These are phyloP conservation scores for Coemansia sp. DNA, from an alignment of 192 early-diverging fungal species.

Conservation along the genomic window DNA sequence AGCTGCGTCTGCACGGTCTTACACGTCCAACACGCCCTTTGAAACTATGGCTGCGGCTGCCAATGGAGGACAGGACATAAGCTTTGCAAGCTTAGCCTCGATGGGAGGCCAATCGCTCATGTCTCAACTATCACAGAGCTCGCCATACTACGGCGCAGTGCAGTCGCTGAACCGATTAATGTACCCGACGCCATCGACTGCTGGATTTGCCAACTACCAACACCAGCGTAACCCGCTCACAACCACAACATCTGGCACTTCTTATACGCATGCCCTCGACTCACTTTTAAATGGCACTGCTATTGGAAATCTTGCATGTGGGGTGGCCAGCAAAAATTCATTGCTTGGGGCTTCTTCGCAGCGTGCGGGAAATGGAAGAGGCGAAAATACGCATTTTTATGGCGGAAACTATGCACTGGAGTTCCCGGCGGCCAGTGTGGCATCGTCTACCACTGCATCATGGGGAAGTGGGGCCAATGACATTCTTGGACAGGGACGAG, in stretches of 20 bases:
- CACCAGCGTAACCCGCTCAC: neutral
- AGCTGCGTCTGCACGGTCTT: slow-evolving; percentile 6
- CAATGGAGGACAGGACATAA: slow-evolving; percentile 18
- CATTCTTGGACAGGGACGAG: slow-evolving; percentile 14
- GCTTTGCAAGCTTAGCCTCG: slow-evolving; percentile 24
- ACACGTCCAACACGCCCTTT: slow-evolving; percentile 16
- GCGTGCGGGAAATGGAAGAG: neutral
- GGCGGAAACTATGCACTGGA: slow-evolving; percentile 32
- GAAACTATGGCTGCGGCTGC: slow-evolving; percentile 12
- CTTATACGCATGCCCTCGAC: slow-evolving; percentile 17
- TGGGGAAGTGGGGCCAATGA: slow-evolving; percentile 19
- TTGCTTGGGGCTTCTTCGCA: slow-evolving; percentile 14
- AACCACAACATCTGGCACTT: neutral
- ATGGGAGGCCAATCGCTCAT: slow-evolving; percentile 23
- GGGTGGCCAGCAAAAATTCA: neutral
- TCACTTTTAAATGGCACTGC: slow-evolving; percentile 13
- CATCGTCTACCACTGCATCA: slow-evolving; percentile 10
- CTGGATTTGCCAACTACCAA: slow-evolving; percentile 1
- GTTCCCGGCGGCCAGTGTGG: slow-evolving; percentile 12
- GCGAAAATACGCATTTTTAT: slow-evolving; percentile 5
- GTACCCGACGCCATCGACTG: slow-evolving; percentile 14
- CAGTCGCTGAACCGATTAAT: slow-evolving; percentile 38
- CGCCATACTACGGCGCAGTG: slow-evolving; percentile 35
- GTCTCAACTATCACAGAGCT: slow-evolving; percentile 18
- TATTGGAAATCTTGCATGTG: neutral